Conservation (phyloP, 768 basidiomycete genomes). For the Suillus brevipes region DNA sequence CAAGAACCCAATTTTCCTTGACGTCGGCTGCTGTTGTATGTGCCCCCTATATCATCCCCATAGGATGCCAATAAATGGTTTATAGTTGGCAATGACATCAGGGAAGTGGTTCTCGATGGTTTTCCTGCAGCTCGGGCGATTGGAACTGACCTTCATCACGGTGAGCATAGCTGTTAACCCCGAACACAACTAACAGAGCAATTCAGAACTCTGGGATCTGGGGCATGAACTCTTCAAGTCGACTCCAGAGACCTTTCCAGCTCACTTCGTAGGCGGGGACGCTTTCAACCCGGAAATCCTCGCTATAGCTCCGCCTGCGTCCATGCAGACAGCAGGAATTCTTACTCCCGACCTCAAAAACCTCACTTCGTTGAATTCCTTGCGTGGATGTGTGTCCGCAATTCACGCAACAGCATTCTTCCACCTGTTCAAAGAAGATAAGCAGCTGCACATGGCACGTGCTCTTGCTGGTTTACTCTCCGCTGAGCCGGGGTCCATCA, state of each 20-base stretch:
- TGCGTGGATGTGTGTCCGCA: conserved; percentile 45
- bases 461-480: conserved; percentile 44
- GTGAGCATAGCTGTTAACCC: conserved; percentile 17
- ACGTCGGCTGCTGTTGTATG: conserved; percentile 42
- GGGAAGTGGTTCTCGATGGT: conserved; percentile 38
- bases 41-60: neutral
- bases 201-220: conserved; percentile 53
- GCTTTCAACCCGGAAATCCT: conserved; percentile 47
- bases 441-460: conserved; percentile 43
- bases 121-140: conserved; percentile 36
- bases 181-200: neutral
- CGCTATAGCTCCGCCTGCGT: conserved; percentile 28
- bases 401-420: conserved; percentile 52
- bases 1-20: conserved; percentile 36
- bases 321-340: conserved; percentile 19
- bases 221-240: conserved; percentile 61
- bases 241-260: conserved; percentile 51
- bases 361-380: conserved; percentile 42
- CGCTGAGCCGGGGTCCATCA: conserved; percentile 43
- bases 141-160: conserved; percentile 35
- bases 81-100: conserved; percentile 38
- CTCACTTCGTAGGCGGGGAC: conserved; percentile 53
- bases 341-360: conserved; percentile 26
- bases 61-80: neutral
- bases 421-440: conserved; percentile 43